Evolutionary conservation across 176 grass and related monocot species (phyloP).

Genomic region (Oryza glumipatula): DNA sequence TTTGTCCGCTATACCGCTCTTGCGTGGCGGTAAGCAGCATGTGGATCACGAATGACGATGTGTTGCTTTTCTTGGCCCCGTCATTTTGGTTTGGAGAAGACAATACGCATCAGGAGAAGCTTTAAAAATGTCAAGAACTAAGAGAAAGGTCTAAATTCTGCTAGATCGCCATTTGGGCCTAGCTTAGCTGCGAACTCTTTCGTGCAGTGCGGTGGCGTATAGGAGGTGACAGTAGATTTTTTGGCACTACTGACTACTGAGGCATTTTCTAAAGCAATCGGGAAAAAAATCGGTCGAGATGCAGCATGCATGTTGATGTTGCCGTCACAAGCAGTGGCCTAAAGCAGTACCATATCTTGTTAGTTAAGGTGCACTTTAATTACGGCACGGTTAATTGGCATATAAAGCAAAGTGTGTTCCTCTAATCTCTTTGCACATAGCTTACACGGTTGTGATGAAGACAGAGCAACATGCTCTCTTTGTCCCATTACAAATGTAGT

Average conservation of each 20-base stretch:
- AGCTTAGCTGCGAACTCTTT: not conserved
- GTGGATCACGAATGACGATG: slow-evolving; percentile 47
- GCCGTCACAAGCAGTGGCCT: not conserved
- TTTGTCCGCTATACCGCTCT: not conserved
- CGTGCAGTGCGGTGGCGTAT: not conserved
- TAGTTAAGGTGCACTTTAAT: not conserved
- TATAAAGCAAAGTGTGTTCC: not conserved
- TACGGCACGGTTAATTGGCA: not conserved
- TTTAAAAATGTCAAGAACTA: not conserved
- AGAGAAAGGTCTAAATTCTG: not conserved
- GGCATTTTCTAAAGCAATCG: not conserved
- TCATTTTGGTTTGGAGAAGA: slow-evolving; percentile 8
- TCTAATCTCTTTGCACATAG: not conserved
- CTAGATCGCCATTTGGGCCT: not conserved
- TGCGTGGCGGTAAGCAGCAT: slow-evolving; percentile 23
- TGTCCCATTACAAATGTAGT: too few relatives aligned
- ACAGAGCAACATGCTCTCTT: too few relatives aligned
- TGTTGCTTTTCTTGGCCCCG: slow-evolving; percentile 25
- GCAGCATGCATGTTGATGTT: not conserved
- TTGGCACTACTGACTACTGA: not conserved
- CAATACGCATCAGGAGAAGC: not conserved
- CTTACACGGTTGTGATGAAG: not conserved
- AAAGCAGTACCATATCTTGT: not conserved
- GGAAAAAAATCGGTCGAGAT: not conserved
- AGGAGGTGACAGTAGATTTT: not conserved